These are phyloP conservation scores for Myxozyma melibiosi DNA, from an alignment of 805 yeast genomes.

Conservation along the genomic window DNA sequence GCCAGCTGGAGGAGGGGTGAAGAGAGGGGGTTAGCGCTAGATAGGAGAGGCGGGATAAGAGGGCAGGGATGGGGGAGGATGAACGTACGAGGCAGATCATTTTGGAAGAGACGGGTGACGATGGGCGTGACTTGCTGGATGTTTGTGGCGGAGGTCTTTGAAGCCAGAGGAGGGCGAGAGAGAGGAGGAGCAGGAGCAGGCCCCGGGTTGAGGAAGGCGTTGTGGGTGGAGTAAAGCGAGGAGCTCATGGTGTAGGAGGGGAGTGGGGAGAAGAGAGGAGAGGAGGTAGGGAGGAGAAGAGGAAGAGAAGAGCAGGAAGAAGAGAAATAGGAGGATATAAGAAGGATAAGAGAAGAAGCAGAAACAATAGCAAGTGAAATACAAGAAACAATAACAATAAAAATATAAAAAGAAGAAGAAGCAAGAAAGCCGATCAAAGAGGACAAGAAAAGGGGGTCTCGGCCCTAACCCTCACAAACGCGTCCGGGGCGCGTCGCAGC, in stretches of 20 bases:
- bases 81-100: conserved; percentile 9
- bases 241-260: conserved; percentile 7
- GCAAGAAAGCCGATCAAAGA: too few species aligned
- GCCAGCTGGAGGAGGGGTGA: conserved; percentile 4
- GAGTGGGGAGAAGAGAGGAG: neutral
- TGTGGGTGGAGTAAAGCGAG: conserved; percentile 25
- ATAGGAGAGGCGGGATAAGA: neutral
- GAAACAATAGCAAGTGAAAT: too few species aligned
- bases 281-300: neutral
- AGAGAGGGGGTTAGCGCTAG: neutral
- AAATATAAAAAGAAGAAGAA: too few species aligned
- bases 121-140: conserved; percentile 6
- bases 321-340: too few species aligned
- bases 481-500: conserved; percentile 1
- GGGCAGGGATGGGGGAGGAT: neutral
- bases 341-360: too few species aligned
- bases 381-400: too few species aligned
- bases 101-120: conserved; percentile 11
- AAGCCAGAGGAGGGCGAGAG: conserved; percentile 20
- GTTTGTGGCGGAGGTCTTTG: conserved; percentile 21
- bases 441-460: neutral
- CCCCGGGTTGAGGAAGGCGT: conserved; percentile 57
- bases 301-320: neutral
- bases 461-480: conserved; percentile 5
- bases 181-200: conserved; percentile 56